Conservation (phyloP, 2,329 filamentous ascomycete species). For the Penicillium sp. region DNA sequence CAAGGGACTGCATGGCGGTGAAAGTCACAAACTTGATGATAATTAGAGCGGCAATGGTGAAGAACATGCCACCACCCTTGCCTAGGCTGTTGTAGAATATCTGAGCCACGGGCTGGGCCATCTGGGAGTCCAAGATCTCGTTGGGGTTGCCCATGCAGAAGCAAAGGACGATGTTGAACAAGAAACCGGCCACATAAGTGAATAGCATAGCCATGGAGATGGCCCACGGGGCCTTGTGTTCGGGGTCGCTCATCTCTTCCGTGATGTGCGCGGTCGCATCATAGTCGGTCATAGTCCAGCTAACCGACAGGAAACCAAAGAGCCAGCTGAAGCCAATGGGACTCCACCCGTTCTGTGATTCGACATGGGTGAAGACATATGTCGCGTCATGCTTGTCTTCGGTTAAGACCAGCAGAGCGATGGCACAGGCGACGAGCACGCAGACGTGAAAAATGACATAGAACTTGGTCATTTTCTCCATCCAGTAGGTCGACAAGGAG, state of each 20-base stretch:
- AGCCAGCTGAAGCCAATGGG: conserved; percentile 53
- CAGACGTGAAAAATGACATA: conserved; percentile 56
- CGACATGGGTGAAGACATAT: conserved; percentile 54
- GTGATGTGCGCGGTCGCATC: conserved; percentile 47
- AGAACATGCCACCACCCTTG: conserved; percentile 50
- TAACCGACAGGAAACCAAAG: conserved; percentile 57
- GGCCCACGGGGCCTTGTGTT: conserved; percentile 52
- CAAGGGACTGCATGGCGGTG: conserved; percentile 52
- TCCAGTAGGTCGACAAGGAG: conserved; percentile 53
- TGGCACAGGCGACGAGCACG: conserved; percentile 49
- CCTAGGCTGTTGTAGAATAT: conserved; percentile 57
- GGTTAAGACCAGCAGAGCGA: conserved; percentile 49
- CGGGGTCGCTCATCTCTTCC: conserved; percentile 50
- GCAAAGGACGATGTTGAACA: conserved; percentile 56
- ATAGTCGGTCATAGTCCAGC: conserved; percentile 58
- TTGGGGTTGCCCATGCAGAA: conserved; percentile 53
- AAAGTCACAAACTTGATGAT: conserved; percentile 57
- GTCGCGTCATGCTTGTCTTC: conserved; percentile 48
- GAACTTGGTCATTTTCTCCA: conserved; percentile 54
- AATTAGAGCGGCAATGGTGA: conserved; percentile 53
- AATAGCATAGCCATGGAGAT: conserved; percentile 54
- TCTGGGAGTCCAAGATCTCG: conserved; percentile 44
- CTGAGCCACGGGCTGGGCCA: conserved; percentile 53
- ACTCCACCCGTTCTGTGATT: conserved; percentile 50
- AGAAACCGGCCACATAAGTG: conserved; percentile 52